Evolutionary conservation across 192 early-diverging fungal species (phyloP).

Genomic region (Rhizoclosmatium sp.): DNA sequence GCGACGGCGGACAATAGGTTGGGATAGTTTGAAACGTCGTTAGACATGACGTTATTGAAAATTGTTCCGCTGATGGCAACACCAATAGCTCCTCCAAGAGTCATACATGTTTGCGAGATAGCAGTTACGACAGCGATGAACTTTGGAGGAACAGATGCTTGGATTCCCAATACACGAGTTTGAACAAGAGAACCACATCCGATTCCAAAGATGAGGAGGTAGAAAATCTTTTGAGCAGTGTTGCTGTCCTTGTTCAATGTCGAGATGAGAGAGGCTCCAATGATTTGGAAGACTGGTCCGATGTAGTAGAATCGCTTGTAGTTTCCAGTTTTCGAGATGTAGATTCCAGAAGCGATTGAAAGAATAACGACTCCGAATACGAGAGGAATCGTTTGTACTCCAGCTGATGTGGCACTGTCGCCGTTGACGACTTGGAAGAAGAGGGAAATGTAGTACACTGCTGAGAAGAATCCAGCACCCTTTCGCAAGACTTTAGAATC

Average conservation of each 20-base stretch:
- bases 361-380: conserved; percentile 75
- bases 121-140: conserved; percentile 74
- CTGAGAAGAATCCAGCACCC: conserved; percentile 55
- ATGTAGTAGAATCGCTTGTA: conserved; percentile 71
- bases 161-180: conserved; percentile 76
- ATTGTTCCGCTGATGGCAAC: conserved; percentile 71
- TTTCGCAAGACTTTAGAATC: too few species aligned
- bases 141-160: conserved; percentile 68
- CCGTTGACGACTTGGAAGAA: conserved; percentile 75
- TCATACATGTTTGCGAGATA: conserved; percentile 70
- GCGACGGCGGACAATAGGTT: neutral
- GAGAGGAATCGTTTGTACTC: conserved; percentile 78
- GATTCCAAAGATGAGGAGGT: conserved; percentile 73
- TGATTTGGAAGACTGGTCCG: conserved; percentile 66
- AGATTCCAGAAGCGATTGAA: conserved; percentile 41
- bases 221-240: conserved; percentile 62
- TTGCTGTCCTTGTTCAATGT: conserved; percentile 62
- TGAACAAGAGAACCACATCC: conserved; percentile 81
- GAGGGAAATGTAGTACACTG: conserved; percentile 78
- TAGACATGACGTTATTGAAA: conserved; percentile 64
- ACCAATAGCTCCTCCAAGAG: conserved; percentile 69
- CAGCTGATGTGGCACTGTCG: conserved; percentile 76
- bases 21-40: conserved; percentile 45
- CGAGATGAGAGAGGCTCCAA: conserved; percentile 72
- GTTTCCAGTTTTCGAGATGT: neutral